Evolutionary conservation across 768 basidiomycete genomes (phyloP), one percentile per base, ranked within the genome.

Genomic region (Symmetrospora coprosmae): DNA sequence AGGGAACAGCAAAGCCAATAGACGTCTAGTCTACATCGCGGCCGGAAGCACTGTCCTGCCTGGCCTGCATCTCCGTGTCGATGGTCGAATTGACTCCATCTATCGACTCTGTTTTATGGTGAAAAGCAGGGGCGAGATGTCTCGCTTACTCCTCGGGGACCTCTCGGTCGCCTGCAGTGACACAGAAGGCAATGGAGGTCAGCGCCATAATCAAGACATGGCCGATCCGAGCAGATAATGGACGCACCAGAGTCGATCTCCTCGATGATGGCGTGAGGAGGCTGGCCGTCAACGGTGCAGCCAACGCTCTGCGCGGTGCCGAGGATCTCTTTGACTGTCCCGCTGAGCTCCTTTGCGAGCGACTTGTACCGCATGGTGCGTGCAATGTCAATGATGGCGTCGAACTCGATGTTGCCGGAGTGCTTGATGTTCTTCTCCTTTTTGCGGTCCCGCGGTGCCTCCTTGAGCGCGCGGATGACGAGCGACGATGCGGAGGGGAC

Each of bases 351-450:
- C 79, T 91, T 96, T 67, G 91, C 85, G 62, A 96, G 77, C 7
- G 90, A 94, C 76, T 96, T 96, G 75, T 76, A 76, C 75, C 80
- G 84, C 90, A 99, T 92, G 65, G 82, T 92, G 74, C 94, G 86
- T 66, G 92, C 91, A 74, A 96, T 91, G 66, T 89, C 84, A 72
- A 86, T 75, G 71, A 99, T 89, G 74, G 94, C 88, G 71, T 92
- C 89, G 59, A 53, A 55, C 16, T 50, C 34, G 19, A 99, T 80
- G 78, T 96, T 97, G 63, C 94, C 94, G 64, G 76, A 75, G 80
- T 97, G 94, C 76, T 96, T 96, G 78, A 99, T 94, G 81, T 97
- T 99, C 81, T 99, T 99, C 81, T 99, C 92, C 83, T 99, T 99
- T 77, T 99, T 99, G 66, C 94, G 85, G 78, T 99, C 94, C 71